These are phyloP conservation scores for Neostapfia colusana DNA, from an alignment of 176 grass and related monocot genomes.

Conservation along the genomic window DNA sequence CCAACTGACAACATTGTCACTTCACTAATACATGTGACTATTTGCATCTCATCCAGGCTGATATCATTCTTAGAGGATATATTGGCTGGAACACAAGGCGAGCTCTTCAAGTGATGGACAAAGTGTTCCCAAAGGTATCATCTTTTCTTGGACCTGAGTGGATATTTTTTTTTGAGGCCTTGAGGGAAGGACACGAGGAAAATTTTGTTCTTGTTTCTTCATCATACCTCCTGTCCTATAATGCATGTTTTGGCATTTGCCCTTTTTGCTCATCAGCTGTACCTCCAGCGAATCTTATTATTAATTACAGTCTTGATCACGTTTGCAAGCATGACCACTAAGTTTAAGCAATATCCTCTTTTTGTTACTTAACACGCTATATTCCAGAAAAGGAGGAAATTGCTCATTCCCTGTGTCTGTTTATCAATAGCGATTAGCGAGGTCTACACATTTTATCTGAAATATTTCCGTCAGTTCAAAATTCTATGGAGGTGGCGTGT, in stretches of 20 bases:
- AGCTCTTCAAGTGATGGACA: conserved; percentile 70
- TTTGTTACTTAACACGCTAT: too few relatives aligned
- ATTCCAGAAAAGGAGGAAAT: too few relatives aligned
- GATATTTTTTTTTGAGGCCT: background rate
- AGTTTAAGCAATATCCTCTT: background rate
- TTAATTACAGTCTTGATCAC: background rate
- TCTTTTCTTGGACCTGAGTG: background rate
- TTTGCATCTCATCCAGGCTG: conserved; percentile 58
- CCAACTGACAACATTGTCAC: background rate
- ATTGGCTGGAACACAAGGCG: conserved; percentile 85
- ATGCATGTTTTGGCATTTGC: background rate
- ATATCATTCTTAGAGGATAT: conserved; percentile 84
- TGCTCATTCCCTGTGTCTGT: too few relatives aligned
- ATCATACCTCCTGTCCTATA: background rate
- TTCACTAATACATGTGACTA: conserved; percentile 3
- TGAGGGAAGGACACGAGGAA: background rate
- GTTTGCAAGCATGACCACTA: background rate
- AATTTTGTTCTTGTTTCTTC: background rate
- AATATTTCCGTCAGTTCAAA: background rate
- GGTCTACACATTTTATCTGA: background rate
- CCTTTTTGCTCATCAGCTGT: background rate
- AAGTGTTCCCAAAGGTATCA: conserved; percentile 79
- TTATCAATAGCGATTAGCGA: background rate
- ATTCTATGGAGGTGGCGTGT: background rate
- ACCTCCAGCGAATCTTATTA: background rate